Evolutionary conservation across 768 basidiomycete species (phyloP).

Genomic region (Tricholoma sp.): DNA sequence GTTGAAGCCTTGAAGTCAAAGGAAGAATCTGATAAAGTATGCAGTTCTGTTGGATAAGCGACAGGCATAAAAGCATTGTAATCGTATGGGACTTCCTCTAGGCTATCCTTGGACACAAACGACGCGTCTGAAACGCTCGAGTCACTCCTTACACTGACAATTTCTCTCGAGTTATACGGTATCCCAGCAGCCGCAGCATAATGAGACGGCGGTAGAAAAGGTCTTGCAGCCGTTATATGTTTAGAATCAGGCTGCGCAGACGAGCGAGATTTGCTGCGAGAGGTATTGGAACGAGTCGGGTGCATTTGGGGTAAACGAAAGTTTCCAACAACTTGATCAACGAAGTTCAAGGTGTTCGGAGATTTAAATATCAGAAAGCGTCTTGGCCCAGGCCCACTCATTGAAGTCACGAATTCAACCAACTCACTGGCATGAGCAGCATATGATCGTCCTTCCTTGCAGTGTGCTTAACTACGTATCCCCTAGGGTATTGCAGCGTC

Average conservation of each 20-base stretch:
- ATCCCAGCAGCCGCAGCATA: slow-evolving; percentile 49
- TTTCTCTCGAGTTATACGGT: slow-evolving; percentile 8
- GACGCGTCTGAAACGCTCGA: slow-evolving; percentile 2
- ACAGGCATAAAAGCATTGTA: slow-evolving; percentile 16
- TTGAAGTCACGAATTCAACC: no score
- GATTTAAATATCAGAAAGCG: no score
- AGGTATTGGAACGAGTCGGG: slow-evolving; percentile 17
- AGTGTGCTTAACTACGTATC: no score
- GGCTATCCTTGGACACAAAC: neutral
- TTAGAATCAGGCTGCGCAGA: slow-evolving; percentile 24
- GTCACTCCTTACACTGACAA: slow-evolving; percentile 9
- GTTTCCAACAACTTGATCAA: no score
- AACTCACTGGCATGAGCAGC: no score
- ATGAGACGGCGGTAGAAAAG: slow-evolving; percentile 50
- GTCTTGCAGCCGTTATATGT: slow-evolving; percentile 23
- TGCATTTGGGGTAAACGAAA: slow-evolving; percentile 11
- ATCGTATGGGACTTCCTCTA: slow-evolving; percentile 2
- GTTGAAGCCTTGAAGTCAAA: slow-evolving; percentile 21
- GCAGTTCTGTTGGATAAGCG: slow-evolving; percentile 17
- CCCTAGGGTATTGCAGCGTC: no score
- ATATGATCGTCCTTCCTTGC: no score
- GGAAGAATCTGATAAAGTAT: slow-evolving; percentile 24
- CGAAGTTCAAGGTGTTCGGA: no score
- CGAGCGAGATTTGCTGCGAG: slow-evolving; percentile 36
- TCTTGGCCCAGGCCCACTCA: no score